These are phyloP conservation scores for Stygiomarasmius scandens DNA, from an alignment of 1,284 basidiomycete species.

Conservation along the genomic window DNA sequence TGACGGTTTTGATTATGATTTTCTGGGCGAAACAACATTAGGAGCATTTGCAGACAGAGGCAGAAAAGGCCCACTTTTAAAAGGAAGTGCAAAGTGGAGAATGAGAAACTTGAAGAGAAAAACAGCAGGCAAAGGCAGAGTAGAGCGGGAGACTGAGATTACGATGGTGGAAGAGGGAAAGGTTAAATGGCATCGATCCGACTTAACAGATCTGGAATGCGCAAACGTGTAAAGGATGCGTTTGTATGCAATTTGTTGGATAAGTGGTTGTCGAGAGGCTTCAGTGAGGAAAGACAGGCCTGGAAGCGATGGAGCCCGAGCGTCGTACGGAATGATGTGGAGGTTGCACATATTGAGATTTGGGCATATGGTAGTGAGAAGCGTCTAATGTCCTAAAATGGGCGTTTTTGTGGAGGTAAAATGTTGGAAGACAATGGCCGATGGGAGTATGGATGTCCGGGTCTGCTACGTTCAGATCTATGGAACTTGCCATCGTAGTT, in stretches of 20 bases:
- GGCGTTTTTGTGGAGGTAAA: slow-evolving; percentile 6
- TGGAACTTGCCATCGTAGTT: slow-evolving; percentile 9
- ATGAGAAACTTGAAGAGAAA: not conserved
- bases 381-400: slow-evolving; percentile 18
- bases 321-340: slow-evolving; percentile 30
- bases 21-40: too few relatives aligned
- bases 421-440: slow-evolving; percentile 1
- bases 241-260: not conserved
- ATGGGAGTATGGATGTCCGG: slow-evolving; percentile 1
- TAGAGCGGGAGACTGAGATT: not conserved
- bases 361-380: slow-evolving; percentile 6
- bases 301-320: slow-evolving; percentile 34
- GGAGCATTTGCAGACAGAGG: too few relatives aligned
- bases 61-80: too few relatives aligned
- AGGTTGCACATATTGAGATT: slow-evolving; percentile 29
- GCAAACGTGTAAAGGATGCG: not conserved
- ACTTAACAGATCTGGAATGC: too few relatives aligned
- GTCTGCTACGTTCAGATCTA: not conserved
- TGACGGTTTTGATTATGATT: too few relatives aligned
- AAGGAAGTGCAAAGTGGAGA: too few relatives aligned
- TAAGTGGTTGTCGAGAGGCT: not conserved
- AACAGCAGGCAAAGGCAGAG: not conserved
- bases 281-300: slow-evolving; percentile 1
- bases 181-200: too few relatives aligned
- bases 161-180: not conserved